A percentile compares a stretch with the other conserved stretches of the same genome.
phyloP scores from a whole-genome alignment of 768 basidiomycete genomes.

The Phaffia tasmanica region DNA sequence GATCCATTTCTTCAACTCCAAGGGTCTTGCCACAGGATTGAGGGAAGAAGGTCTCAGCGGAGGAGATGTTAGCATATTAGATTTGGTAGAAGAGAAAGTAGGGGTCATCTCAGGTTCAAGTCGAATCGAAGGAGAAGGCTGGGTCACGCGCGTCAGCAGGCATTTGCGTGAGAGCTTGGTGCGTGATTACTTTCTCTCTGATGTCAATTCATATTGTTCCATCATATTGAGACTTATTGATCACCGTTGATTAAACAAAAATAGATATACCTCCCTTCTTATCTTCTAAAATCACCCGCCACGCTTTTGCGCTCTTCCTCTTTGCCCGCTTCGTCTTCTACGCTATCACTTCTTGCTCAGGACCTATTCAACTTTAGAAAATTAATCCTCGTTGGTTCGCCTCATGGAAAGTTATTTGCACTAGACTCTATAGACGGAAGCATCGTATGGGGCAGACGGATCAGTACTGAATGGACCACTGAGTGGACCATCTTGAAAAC shows the following conservation, averaged over 20 bases:
- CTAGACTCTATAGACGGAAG: slow-evolving; percentile 68
- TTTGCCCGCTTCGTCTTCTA: slow-evolving; percentile 55
- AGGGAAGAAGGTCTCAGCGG: slow-evolving; percentile 66
- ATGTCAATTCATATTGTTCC: too few species aligned
- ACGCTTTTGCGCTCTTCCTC: slow-evolving; percentile 57
- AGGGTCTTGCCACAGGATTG: slow-evolving; percentile 52
- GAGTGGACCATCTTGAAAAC: slow-evolving; percentile 31
- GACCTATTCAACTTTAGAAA: slow-evolving; percentile 83
- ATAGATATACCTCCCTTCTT: slow-evolving; percentile 18
- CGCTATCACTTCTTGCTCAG: slow-evolving; percentile 50
- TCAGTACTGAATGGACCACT: slow-evolving; percentile 59
- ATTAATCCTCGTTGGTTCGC: slow-evolving; percentile 60
- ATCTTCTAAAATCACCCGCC: not conserved
- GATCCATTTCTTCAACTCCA: slow-evolving; percentile 60
- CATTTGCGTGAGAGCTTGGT: slow-evolving; percentile 35
- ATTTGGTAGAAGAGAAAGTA: slow-evolving; percentile 58
- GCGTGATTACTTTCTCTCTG: slow-evolving; percentile 13
- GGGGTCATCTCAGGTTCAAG: not conserved
- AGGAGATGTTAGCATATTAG: slow-evolving; percentile 53
- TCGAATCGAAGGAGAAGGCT: slow-evolving; percentile 32
- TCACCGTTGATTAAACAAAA: not conserved
- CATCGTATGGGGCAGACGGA: slow-evolving; percentile 65
- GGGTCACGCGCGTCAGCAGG: slow-evolving; percentile 29
- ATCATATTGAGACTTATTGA: too few species aligned
- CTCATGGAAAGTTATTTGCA: slow-evolving; percentile 64